Base-by-base conservation (phyloP, 169 alveolate genomes). In the Plasmodium gonderi region DNA sequence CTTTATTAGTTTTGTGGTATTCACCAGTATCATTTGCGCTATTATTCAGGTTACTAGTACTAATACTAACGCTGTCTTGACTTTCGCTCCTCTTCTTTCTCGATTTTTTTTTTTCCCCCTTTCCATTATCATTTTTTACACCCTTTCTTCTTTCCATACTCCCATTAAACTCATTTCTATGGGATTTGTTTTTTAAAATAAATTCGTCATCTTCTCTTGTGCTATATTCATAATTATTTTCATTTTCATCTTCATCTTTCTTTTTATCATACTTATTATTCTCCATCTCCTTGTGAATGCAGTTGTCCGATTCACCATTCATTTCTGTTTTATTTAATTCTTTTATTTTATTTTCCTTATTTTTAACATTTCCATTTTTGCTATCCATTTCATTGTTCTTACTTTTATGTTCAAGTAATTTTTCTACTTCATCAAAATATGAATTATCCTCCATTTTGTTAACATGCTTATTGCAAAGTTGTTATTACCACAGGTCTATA, bases 381-480 rank as follows among this genome's bases (percentile, higher is more conserved):
- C 38, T 67, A 8, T 60, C n/a, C 38, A 8, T 36, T 78, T 40
- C 67, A 7, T 51, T 74, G 12, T 42, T 40, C 17, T 47, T 36
- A 40, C 64, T 26, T 76, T 83, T 83, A 47, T 47, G 54, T 47
- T 72, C 92, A 36, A 87, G 49, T 8, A 76, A 40, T 23, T 72
- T 85, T 65, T 87, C 93, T 75, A 75, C 87, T 78, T 75, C 93
- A 54, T 87, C 93, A 87, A 87, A 87, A 67, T 87, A 76, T 26
- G 77, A 51, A 42, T 87, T 74, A 23, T 54, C 83, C 65, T 83
- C 87, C 80, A 60, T 67, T 38, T 69, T 69, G n/a, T 5, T 14
- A 12, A 3, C 79, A 69, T 31, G 7, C 49, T 42, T 5, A n/a
- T 60, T 60, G 33, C n/a, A n/a, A 60, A 4, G 36, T 60, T n/a